Conservation (phyloP, 2,329 filamentous ascomycete species). For the Neocucurbitaria cava region DNA sequence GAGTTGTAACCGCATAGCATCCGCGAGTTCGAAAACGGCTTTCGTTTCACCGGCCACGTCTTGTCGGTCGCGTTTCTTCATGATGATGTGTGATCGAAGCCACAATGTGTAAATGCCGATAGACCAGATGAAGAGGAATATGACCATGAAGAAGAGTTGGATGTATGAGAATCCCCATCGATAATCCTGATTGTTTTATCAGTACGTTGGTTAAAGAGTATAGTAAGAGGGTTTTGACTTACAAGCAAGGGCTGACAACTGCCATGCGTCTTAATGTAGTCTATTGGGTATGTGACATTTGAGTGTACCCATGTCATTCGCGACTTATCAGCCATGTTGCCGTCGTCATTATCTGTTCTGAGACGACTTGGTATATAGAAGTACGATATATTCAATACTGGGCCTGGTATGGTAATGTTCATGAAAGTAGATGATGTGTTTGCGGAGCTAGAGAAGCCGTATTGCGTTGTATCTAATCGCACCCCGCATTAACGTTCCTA, state of each 20-base stretch:
- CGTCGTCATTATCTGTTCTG: not conserved
- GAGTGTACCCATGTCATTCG: constrained; percentile 4
- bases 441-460: not conserved
- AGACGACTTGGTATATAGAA: not conserved
- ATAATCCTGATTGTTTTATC: constrained; percentile 16
- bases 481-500: not conserved
- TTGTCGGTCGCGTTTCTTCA: constrained; percentile 8
- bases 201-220: constrained; percentile 13
- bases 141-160: constrained; percentile 21
- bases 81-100: constrained; percentile 7
- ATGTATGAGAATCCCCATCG: constrained; percentile 36
- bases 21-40: constrained; percentile 29
- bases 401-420: not conserved
- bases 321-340: not conserved
- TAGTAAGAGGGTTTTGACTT: not conserved
- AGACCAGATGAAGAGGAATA: constrained; percentile 23
- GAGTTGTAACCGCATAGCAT: constrained; percentile 19
- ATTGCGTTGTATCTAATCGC: not conserved
- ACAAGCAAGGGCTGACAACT: constrained; percentile 18
- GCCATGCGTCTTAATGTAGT: constrained; percentile 6
- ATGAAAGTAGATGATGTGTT: constrained; percentile 8
- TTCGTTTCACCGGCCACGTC: constrained; percentile 25
- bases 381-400: constrained; percentile 15
- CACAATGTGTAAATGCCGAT: constrained; percentile 25
- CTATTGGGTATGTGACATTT: constrained; percentile 5